Evolutionary conservation across 2,329 filamentous ascomycete species (phyloP), one percentile per base, ranked within the genome.

Genomic region (Fusarium compactum): DNA sequence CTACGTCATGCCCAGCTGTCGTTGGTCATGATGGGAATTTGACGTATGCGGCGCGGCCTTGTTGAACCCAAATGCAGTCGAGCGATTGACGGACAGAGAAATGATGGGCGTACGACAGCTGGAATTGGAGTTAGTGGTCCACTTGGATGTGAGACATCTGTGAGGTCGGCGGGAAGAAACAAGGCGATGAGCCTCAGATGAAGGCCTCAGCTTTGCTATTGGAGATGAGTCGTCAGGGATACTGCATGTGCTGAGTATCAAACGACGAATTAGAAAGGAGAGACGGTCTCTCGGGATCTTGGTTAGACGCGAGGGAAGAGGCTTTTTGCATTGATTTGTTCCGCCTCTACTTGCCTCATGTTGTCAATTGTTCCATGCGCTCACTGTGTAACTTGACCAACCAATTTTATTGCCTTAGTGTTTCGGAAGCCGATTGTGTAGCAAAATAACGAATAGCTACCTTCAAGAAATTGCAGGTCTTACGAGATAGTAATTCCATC

Each of bases 31-130:
- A 20, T 27, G 25, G 22, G 1, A 2, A n/a, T 46, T 47, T 65
- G 62, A 65, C 60, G 62, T 65, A 65, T 43, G 52, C 32, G 62
- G 52, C 62, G 32, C 29, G 14, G 6, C 25, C 11, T 6, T 34
- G 18, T 59, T n/a, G 10, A 57, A 12, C 60, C 40, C 41, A 38
- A 47, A 46, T 41, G 40, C 9, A 24, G 25, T 34, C 9, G 22
- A 15, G 16, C 50, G 12, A 47, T 29, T 63, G 27, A 65, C 45
- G 45, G 32, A 22, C n/a, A 27, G 15, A 41, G 50, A 27, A 53
- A 38, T 41, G 50, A 43, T 43, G n/a, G 14, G 8, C 50, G 24
- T 25, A 14, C 10, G 34, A 18, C n/a, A 52, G 50, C 50, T 41
- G 24, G 30, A 51, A 51, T 25, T 34, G 5, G 2, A 18, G 16